Base-by-base conservation (phyloP, 2,329 filamentous ascomycete genomes). In the Diplodia mutila region DNA sequence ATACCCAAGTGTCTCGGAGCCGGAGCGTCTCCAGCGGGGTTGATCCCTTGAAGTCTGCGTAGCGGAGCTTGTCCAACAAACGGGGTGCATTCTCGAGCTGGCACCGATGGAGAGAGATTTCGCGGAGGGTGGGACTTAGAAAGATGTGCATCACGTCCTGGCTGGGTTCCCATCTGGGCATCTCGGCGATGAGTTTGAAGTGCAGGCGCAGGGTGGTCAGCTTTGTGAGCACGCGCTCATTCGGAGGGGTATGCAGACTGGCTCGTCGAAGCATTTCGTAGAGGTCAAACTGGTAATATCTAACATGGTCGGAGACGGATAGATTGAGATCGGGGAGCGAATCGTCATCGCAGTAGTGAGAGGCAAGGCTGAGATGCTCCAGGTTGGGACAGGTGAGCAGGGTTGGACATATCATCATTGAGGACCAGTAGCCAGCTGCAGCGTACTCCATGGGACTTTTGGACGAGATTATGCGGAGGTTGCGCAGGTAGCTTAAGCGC, bases 111-210 rank as follows among this genome's bases (percentile, higher is more conserved):
- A 63, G 29, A 4, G n/a, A 9, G 4, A 63, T n/a, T 2, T 51
- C 46, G n/a, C 59, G 59, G 8, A 63, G 59, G 25, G 59, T 63
- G n/a, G 59, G 59, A 14, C 29, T 49, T 1, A 63, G 42, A 12
- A 63, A 63, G 7, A 63, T 37, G 29, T 37, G 27, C n/a, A 51
- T 2, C 6, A 63, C 46, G 7, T 16, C 25, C 3, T 27, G 27
- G n/a, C 27, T 21, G 23, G 49, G 37, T 6, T 21, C 12, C 42
- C 59, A 63, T 49, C 29, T 32, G 29, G 37, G 27, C 7, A 18
- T 1, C n/a, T 7, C 3, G 54, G 2, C 21, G 8, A 23, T 16
- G 3, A n/a, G 18, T 18, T 27, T 21, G 34, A 59, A 59, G 12
- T 27, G 23, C 7, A 59, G 54, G 8, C 23, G 54, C 11, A 59